Conservation (phyloP, 2,329 filamentous ascomycete species). For the Alternaria arbusti region DNA sequence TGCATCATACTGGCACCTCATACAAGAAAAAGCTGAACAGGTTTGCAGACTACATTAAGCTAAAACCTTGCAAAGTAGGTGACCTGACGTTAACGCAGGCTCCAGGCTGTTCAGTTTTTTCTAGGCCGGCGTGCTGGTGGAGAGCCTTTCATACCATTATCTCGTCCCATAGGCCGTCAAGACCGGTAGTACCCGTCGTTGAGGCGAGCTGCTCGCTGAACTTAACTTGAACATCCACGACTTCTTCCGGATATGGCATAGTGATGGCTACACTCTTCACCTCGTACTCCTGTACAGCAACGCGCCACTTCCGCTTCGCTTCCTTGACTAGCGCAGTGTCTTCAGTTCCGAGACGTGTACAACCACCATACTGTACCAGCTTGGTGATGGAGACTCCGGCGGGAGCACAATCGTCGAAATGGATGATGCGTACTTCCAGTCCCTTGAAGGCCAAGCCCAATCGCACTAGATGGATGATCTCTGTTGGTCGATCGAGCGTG, state of each 20-base stretch:
- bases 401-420: neutral
- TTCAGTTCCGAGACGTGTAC: neutral
- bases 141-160: neutral
- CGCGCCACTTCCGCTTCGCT: neutral
- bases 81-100: too few species aligned
- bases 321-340: neutral
- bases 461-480: neutral
- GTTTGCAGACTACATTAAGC: too few species aligned
- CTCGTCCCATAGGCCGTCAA: neutral
- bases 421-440: neutral
- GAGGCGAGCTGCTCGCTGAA: neutral
- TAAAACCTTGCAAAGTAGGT: too few species aligned
- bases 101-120: too few species aligned
- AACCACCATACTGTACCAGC: neutral
- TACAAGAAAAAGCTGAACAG: neutral
- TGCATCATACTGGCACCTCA: too few species aligned
- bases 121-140: too few species aligned
- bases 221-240: neutral
- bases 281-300: neutral
- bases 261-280: neutral
- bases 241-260: too few species aligned
- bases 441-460: neutral
- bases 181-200: neutral
- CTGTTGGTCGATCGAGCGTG: neutral
- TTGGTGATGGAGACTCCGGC: neutral